phyloP scores from a whole-genome alignment of 2,329 filamentous ascomycete genomes.

The Cladosporium sp. region DNA sequence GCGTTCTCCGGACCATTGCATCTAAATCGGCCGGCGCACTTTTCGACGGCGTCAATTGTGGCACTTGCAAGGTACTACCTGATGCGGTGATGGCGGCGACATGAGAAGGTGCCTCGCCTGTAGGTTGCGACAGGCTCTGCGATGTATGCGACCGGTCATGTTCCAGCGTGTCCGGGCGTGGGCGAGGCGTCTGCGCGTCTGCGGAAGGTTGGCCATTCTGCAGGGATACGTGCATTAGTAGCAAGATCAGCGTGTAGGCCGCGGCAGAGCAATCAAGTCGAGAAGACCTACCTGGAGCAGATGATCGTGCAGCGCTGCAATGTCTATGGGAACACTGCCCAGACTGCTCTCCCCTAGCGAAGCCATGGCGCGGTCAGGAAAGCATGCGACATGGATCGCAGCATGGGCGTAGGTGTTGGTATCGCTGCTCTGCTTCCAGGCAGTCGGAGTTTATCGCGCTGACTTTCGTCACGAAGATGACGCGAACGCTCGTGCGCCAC shows the following conservation, averaged over 20 bases:
- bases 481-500: background rate
- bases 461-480: background rate
- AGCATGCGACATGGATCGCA: background rate
- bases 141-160: background rate
- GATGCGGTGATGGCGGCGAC: background rate
- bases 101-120: background rate
- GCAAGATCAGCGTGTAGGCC: background rate
- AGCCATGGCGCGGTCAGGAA: constrained; percentile 17
- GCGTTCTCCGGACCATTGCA: constrained; percentile 18
- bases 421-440: background rate
- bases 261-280: background rate
- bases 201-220: constrained; percentile 19
- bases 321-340: constrained; percentile 20
- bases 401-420: background rate
- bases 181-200: constrained; percentile 11
- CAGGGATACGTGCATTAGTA: constrained; percentile 28
- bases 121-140: background rate
- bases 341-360: constrained; percentile 25
- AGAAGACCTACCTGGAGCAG: constrained; percentile 19
- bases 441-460: background rate
- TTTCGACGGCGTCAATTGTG: constrained; percentile 20
- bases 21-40: constrained; percentile 20
- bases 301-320: constrained; percentile 18
- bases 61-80: constrained; percentile 11
- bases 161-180: background rate